Base-by-base conservation (phyloP, 257 asterid genomes). In the Solanum commersonii region DNA sequence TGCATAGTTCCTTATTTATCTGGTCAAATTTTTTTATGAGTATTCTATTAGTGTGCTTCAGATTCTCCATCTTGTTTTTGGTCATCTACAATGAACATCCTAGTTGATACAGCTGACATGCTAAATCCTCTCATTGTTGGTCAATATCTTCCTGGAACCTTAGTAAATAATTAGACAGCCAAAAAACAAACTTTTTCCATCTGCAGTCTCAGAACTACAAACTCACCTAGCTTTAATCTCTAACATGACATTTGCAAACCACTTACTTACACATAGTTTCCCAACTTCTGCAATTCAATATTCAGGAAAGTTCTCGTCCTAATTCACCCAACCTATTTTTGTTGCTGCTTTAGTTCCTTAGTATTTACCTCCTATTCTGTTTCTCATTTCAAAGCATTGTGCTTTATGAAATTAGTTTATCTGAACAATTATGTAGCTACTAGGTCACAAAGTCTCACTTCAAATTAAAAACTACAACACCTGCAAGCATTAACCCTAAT, bases 401-500 rank as follows among this genome's bases (percentile, higher is more conserved):
- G 63, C 40, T 27, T 81, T 81, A 8, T 49, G 14, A 27, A 46
- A 81, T 35, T 44, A 46, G 85, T 16, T 44, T 46, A 81, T 46
- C 85, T 23, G 22, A 27, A 27, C 40, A 79, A 44, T 27, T 46
- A 81, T 8, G 56, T 37, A 11, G 83, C 33, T 37, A 46, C 68
- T 44, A 81, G 68, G 38, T 77, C 84, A 77, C 60, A 77, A 77
- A 77, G 84, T 77, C 60, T 13, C 84, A 7, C 0, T 40, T 40
- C 33, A 77, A 77, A 8, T 77, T 13, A 77, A 78, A 46, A 42
- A n/a, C 35, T 60, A 59, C 67, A 84, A 71, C 67, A 84, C 49
- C 65, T 72, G 65, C 34, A 27, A 84, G 44, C 68, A 59, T 38
- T 37, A 89, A 90, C 77, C 87, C 86, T 85, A 84, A 67, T 11